These are phyloP conservation scores for Candida saitoana DNA, from an alignment of 805 yeast species.

Conservation along the genomic window DNA sequence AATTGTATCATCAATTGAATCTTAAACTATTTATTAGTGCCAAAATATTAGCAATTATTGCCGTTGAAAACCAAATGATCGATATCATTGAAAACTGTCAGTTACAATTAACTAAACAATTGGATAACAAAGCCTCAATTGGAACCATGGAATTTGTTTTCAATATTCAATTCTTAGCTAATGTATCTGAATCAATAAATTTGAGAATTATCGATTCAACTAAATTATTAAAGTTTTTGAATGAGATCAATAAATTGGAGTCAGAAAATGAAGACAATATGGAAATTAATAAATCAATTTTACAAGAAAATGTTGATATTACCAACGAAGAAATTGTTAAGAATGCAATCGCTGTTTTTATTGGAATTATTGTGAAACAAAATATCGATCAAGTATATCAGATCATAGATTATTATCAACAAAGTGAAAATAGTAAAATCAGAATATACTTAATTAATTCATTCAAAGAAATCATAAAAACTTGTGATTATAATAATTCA, in stretches of 20 bases:
- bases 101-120: conserved; percentile 23
- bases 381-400: conserved; percentile 38
- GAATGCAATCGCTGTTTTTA: conserved; percentile 47
- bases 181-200: conserved; percentile 32
- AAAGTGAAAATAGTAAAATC: conserved; percentile 8
- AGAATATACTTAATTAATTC: conserved; percentile 8
- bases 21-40: conserved; percentile 22
- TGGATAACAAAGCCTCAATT: conserved; percentile 33
- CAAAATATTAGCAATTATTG: conserved; percentile 27
- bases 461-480: conserved; percentile 6
- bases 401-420: conserved; percentile 10
- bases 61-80: conserved; percentile 16
- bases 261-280: neutral
- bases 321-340: conserved; percentile 32
- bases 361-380: conserved; percentile 46
- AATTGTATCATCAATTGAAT: conserved; percentile 12
- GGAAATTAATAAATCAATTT: neutral
- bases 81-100: conserved; percentile 24
- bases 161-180: conserved; percentile 46
- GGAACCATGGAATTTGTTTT: conserved; percentile 20
- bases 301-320: conserved; percentile 6
- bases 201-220: conserved; percentile 23
- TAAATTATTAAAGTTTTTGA: conserved; percentile 1
- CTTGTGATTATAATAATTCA: conserved; percentile 10
- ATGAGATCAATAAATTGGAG: conserved; percentile 1